phyloP scores from a whole-genome alignment of 75 land plant species.

The Pinus taeda region DNA sequence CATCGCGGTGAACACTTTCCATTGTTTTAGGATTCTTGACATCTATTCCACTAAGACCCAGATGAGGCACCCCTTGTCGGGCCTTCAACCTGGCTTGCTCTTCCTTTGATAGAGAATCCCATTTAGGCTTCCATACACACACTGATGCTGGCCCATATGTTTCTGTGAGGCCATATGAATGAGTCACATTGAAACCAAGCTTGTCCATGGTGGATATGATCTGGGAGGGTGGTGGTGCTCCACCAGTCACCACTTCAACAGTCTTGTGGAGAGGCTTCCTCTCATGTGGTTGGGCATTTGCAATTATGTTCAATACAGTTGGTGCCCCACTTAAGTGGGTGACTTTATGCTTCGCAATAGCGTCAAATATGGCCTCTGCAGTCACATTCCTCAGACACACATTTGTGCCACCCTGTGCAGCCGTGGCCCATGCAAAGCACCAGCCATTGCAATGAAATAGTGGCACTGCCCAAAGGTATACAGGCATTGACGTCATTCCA shows the following conservation, averaged over 20 bases:
- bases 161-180: constrained; percentile 82
- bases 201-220: constrained; percentile 56
- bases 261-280: background rate
- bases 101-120: constrained; percentile 44
- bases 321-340: constrained; percentile 87
- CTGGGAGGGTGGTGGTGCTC: constrained; percentile 80
- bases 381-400: constrained; percentile 64
- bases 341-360: constrained; percentile 42
- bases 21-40: constrained; percentile 57
- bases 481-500: constrained; percentile 36
- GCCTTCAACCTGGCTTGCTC: constrained; percentile 71
- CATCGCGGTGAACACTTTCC: constrained; percentile 51
- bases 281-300: constrained; percentile 36
- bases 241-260: constrained; percentile 60
- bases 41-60: constrained; percentile 33
- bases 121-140: constrained; percentile 70
- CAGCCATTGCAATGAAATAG: constrained; percentile 94
- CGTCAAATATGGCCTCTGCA: constrained; percentile 27
- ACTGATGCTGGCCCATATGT: constrained; percentile 45
- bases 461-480: constrained; percentile 83
- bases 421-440: constrained; percentile 77
- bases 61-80: constrained; percentile 65
- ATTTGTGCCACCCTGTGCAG: constrained; percentile 72
- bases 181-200: constrained; percentile 61
- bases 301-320: constrained; percentile 69